Evolutionary conservation across 169 alveolate species (phyloP), one percentile per base, ranked within the genome.

Genomic region (Haemoproteus tartakovskyi): DNA sequence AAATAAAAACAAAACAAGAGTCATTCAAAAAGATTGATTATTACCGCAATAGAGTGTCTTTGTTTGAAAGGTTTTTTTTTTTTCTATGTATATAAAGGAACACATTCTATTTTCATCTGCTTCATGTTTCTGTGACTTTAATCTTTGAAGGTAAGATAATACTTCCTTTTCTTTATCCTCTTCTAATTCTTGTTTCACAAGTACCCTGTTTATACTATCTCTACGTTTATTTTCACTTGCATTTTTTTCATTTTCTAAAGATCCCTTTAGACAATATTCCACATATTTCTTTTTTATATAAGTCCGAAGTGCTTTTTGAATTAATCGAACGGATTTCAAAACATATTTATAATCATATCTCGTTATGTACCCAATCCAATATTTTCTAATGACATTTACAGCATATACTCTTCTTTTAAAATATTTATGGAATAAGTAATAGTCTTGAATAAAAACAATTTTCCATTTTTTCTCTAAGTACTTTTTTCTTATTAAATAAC

Each of bases 41-140:
- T 33, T 67, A 67, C 82, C 27, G 82, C 14, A 36, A 67, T 26
- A 14, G 82, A 52, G 14, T 67, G 82, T 22, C 82, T 52, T 3
- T 47, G 60, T 14, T 47, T 52, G 6, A 22, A 41, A n/a, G 11
- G n/a, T n/a, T n/a, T n/a, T 46, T 46, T 11, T 12, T 40, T 37
- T 11, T 21, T 67, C 61, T 5, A 67, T 38, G 19, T 47, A 67
- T 56, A 67, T 67, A 41, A 67, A 67, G 45, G 82, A 67, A 1
- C 82, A 67, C 3, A 67, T 54, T 9, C 82, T 57, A 22, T 67
- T n/a, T n/a, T n/a, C n/a, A n/a, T n/a, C n/a, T n/a, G n/a, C n/a
- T n/a, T n/a, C n/a, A n/a, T n/a, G n/a, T n/a, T n/a, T n/a, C n/a
- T n/a, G n/a, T n/a, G n/a, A n/a, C n/a, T n/a, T n/a, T n/a, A n/a